Evolutionary conservation across 495 filamentous ascomycete genomes (phyloP), one percentile per base, ranked within the genome.

Genomic region (Aspergillus panamensis): DNA sequence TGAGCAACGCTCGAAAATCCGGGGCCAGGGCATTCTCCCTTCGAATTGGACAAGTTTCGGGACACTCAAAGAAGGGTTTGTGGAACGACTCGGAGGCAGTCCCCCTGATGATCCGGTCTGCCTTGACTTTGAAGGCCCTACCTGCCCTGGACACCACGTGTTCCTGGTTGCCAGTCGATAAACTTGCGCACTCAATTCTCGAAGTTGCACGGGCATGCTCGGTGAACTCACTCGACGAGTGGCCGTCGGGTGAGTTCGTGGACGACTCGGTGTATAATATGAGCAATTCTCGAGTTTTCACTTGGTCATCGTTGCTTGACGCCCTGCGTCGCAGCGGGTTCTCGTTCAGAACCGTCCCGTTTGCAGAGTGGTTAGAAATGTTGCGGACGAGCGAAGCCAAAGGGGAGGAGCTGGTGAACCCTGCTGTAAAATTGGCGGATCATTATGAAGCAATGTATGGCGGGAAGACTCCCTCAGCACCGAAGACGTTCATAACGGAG

Each of bases 81-180:
- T 87, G 84, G 84, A 87, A 86, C 62, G 77, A 80, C 45, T 77
- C 67, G 3, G 84, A 87, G 55, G 80, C 79, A 0, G 66, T 84
- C 0, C 81, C 84, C 20, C 60, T 83, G 16, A 80, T 87, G 49
- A 70, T 87, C 6, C 73, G 78, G 19, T 81, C 77, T 19, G 80
- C 80, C 0, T 48, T 77, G 50, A 78, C 80, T 0, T 59, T 83
- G 6, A 68, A 71, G 6, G 74, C 70, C 0, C 63, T 86, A 6
- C 84, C 84, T 1, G 69, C 62, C 0, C 65, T 87, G 1, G 53
- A 77, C 21, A 69, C 64, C 1, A 61, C 39, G 3, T 82, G 79
- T 48, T 76, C 73, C 20, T 86, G 82, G 82, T 66, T 85, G 8
- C 81, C 83, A 0, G 83, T 84, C 1, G 83, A 86, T 58, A 77